Evolutionary conservation across 1,139 yeast species (phyloP), one percentile per base, ranked within the genome.

Genomic region (Hemisphaericaspora xylanilytica): DNA sequence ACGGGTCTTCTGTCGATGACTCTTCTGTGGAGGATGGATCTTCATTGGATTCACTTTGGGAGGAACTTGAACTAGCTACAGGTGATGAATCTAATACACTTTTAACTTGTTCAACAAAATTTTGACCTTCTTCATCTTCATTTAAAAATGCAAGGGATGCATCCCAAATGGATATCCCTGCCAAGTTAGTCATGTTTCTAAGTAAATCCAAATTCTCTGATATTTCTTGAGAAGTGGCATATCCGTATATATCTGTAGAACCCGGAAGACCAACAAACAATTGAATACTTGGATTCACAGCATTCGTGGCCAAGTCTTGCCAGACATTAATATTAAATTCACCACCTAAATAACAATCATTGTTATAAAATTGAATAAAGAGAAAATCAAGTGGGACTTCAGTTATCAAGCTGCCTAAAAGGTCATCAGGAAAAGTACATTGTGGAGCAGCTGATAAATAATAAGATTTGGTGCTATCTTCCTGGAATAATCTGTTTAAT

Each of bases 371-470:
- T 69, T 90, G 97, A 52, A 90, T 78, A 56, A 86, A 88, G 4
- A 92, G 89, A 61, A 81, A 88, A 65, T 90, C 97, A 47, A 90
- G 67, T 32, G 78, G 73, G 15, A 86, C 80, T 31, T 73, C 63
- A 18, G 70, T 65, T 50, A 90, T 60, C 31, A 85, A 65, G 39
- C 80, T 78, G 45, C 94, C 94, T 32, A 85, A 79, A 33, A 84
- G 77, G 5, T 83, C 85, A 65, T 90, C 97, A 16, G 97, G 97
- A 60, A 80, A 86, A 16, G 83, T 85, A 67, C 97, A 89, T 67
- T 88, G 97, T 15, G 97, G 96, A 48, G 97, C 94, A 48, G 96
- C 95, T 38, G 95, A 80, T 37, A 88, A 69, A 61, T 85, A 88
- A 65, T 84, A 87, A 20, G 64, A 53, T 61, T 78, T 81, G 20